phyloP scores from a whole-genome alignment of 2,329 filamentous ascomycete genomes.

The Fusarium sp. region DNA sequence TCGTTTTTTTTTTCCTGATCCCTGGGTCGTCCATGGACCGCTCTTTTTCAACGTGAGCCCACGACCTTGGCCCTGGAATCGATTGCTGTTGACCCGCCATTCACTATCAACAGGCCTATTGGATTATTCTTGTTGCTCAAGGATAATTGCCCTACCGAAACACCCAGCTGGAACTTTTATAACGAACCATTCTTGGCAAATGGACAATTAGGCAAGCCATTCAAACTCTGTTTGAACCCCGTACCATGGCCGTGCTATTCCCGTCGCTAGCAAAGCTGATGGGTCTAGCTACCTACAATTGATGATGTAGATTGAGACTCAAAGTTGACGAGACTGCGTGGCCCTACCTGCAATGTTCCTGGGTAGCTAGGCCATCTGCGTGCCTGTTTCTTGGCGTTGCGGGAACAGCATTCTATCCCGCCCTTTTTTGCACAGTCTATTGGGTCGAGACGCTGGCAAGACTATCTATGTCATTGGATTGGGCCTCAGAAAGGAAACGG shows the following conservation, averaged over 20 bases:
- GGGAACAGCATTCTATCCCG: conserved; percentile 10
- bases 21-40: conserved; percentile 29
- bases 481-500: conserved; percentile 26
- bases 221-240: conserved; percentile 11
- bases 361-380: conserved; percentile 13
- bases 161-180: conserved; percentile 4
- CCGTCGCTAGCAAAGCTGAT: conserved; percentile 15
- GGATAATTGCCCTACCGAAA: conserved; percentile 18
- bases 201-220: neutral
- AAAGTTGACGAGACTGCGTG: conserved; percentile 20
- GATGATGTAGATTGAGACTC: conserved; percentile 12
- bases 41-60: conserved; percentile 32
- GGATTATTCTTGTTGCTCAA: neutral
- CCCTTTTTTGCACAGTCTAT: conserved; percentile 4
- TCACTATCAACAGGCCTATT: conserved; percentile 19
- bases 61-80: conserved; percentile 40
- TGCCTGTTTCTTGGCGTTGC: conserved; percentile 15
- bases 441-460: conserved; percentile 13
- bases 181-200: conserved; percentile 31
- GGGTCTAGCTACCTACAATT: neutral
- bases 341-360: conserved; percentile 25
- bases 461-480: conserved; percentile 9
- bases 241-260: conserved; percentile 27
- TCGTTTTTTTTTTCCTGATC: conserved; percentile 21
- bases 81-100: conserved; percentile 32